Percentiles rank a stretch among this genome's conserved stretches.
These are phyloP conservation scores for Podospora anserina DNA, from an alignment of 495 filamentous ascomycete genomes.

Conservation along the genomic window DNA sequence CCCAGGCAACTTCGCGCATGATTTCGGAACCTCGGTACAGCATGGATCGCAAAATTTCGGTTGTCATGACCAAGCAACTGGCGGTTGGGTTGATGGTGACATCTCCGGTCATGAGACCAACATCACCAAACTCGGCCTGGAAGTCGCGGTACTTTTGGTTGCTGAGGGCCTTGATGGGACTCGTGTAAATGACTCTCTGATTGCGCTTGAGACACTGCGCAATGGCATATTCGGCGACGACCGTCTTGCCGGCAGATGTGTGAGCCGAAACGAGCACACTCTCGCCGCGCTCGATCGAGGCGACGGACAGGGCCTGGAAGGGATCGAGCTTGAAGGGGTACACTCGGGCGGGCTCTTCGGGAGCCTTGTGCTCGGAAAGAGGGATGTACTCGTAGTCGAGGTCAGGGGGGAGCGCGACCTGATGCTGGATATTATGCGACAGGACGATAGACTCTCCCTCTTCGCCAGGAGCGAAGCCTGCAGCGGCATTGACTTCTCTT, in stretches of 20 bases:
- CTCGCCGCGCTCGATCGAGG: constrained; percentile 90
- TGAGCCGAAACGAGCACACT: constrained; percentile 96
- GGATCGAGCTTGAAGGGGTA: constrained; percentile 93
- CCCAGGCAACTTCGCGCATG: constrained; percentile 98
- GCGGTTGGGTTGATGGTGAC: constrained; percentile 98
- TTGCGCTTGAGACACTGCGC: constrained; percentile 95
- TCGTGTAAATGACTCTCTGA: constrained; percentile 98
- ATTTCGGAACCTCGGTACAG: constrained; percentile 97
- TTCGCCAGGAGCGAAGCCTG: constrained; percentile 71
- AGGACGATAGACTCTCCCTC: constrained; percentile 66
- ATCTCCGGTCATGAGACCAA: constrained; percentile 97
- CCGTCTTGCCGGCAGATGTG: constrained; percentile 96
- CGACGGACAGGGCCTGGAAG: constrained; percentile 89
- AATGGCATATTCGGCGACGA: constrained; percentile 97
- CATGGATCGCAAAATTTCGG: constrained; percentile 98
- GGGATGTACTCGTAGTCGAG: constrained; percentile 81
- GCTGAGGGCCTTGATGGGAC: constrained; percentile 96
- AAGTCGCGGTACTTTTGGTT: constrained; percentile 99
- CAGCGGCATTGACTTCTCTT: constrained; percentile 75
- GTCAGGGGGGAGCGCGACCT: constrained; percentile 88
- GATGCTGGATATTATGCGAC: constrained; percentile 96
- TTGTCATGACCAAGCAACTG: constrained; percentile 98
- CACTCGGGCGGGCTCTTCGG: constrained; percentile 74
- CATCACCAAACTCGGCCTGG: constrained; percentile 89
- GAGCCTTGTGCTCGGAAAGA: constrained; percentile 83